Conservation (phyloP, 2,329 filamentous ascomycete species). For the Monosporascus sp. region DNA sequence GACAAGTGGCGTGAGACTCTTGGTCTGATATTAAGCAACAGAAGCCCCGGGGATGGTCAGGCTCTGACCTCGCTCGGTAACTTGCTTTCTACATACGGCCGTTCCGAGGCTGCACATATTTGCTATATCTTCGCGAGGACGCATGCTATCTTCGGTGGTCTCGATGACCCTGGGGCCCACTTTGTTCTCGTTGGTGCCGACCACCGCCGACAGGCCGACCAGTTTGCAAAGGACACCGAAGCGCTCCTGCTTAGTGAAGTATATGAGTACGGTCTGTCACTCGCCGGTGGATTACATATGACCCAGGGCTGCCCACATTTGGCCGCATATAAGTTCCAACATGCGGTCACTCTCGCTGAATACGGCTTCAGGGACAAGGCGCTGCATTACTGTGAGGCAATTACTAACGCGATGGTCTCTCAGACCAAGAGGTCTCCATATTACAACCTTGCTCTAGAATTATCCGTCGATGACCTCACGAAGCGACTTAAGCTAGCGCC, state of each 20-base stretch:
- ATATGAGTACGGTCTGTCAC: conserved; percentile 82
- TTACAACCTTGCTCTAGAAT: conserved; percentile 70
- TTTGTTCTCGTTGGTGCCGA: conserved; percentile 85
- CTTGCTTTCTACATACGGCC: conserved; percentile 77
- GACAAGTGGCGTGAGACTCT: conserved; percentile 94
- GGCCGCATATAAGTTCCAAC: conserved; percentile 84
- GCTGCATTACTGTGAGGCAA: conserved; percentile 84
- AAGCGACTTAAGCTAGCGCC: conserved; percentile 81
- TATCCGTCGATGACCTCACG: conserved; percentile 75
- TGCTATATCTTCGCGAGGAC: conserved; percentile 84
- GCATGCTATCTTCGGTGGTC: conserved; percentile 68
- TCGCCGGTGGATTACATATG: conserved; percentile 54
- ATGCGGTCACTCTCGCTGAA: conserved; percentile 79
- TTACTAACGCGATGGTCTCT: conserved; percentile 68
- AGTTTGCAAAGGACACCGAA: conserved; percentile 76
- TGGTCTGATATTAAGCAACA: conserved; percentile 79
- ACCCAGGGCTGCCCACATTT: conserved; percentile 69
- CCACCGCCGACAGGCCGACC: conserved; percentile 64
- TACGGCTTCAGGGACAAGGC: conserved; percentile 78
- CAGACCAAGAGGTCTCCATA: conserved; percentile 84
- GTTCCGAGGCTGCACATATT: conserved; percentile 86
- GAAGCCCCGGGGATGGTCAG: conserved; percentile 71
- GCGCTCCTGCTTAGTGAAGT: conserved; percentile 91
- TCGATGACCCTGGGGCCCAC: conserved; percentile 72
- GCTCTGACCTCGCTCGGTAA: conserved; percentile 77